Percentiles rank a stretch among this genome's conserved stretches.
phyloP scores from a whole-genome alignment of 768 basidiomycete species.

The Tulasnella sp. region DNA sequence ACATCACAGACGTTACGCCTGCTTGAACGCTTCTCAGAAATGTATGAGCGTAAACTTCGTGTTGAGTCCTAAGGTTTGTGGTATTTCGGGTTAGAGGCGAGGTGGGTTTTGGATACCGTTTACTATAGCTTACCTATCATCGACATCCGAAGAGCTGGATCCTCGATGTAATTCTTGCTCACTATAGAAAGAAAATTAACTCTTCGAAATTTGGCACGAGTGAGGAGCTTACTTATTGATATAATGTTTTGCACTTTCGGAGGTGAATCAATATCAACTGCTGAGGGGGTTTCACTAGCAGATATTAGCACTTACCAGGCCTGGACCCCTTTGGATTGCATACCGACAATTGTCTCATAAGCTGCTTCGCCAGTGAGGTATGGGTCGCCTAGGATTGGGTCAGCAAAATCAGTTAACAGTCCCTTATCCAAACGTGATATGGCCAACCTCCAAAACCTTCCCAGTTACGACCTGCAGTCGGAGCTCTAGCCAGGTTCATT shows the following conservation, averaged over 20 bases:
- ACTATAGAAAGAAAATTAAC: background rate
- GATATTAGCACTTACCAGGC: conserved; percentile 16
- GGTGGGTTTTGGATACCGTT: background rate
- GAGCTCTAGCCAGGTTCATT: background rate
- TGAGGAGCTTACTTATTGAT: conserved; percentile 14
- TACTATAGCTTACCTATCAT: conserved; percentile 11
- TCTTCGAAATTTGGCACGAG: background rate
- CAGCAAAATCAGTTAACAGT: background rate
- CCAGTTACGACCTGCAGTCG: conserved; percentile 17
- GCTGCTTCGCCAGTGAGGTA: conserved; percentile 21
- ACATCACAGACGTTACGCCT: conserved; percentile 40
- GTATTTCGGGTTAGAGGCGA: background rate
- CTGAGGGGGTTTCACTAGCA: background rate
- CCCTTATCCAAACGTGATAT: background rate
- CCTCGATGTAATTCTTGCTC: conserved; percentile 19
- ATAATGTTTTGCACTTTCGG: conserved; percentile 20
- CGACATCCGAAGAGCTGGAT: conserved; percentile 10
- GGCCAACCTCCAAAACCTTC: conserved; percentile 17
- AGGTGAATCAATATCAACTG: background rate
- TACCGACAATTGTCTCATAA: conserved; percentile 20
- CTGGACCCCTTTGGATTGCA: conserved; percentile 20
- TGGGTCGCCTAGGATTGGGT: conserved; percentile 18
- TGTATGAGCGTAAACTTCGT: conserved; percentile 15
- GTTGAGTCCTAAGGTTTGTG: background rate
- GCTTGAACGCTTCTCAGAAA: conserved; percentile 16